Conservation (phyloP, 1,284 basidiomycete species). For the Cryptococcus sp. region DNA sequence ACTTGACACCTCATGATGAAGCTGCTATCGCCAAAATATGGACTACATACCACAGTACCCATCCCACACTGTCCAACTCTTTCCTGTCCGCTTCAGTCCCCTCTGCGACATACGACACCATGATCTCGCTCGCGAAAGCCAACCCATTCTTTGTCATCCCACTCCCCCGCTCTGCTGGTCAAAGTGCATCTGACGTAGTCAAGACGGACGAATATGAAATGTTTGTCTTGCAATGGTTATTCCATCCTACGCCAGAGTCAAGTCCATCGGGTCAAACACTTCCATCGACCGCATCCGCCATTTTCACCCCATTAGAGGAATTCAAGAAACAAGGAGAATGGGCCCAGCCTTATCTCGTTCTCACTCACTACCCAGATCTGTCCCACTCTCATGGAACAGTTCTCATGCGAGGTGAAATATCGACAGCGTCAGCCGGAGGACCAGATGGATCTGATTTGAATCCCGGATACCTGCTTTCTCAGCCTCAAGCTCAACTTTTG, state of each 20-base stretch:
- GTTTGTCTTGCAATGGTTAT: constrained; percentile 80
- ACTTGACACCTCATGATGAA: constrained; percentile 65
- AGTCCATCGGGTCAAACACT: constrained; percentile 40
- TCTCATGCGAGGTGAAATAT: constrained; percentile 88
- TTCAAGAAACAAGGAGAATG: constrained; percentile 84
- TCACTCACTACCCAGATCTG: constrained; percentile 91
- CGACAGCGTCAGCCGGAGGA: constrained; percentile 51
- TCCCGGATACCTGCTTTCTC: constrained; percentile 59
- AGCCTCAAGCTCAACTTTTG: constrained; percentile 76
- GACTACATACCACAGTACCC: constrained; percentile 81
- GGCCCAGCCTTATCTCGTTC: constrained; percentile 83
- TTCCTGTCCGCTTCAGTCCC: constrained; percentile 78
- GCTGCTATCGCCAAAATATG: constrained; percentile 73
- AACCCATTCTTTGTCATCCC: constrained; percentile 78
- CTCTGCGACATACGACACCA: constrained; percentile 63
- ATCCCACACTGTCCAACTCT: constrained; percentile 70
- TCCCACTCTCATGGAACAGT: constrained; percentile 73
- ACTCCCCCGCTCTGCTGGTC: constrained; percentile 53
- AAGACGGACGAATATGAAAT: constrained; percentile 66
- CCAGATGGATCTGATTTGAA: constrained; percentile 28
- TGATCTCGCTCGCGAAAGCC: constrained; percentile 59
- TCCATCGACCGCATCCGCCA: constrained; percentile 55
- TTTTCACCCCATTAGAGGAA: constrained; percentile 92
- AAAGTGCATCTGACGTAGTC: constrained; percentile 41
- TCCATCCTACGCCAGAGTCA: constrained; percentile 61